Base-by-base conservation (phyloP, 2,329 filamentous ascomycete genomes). In the Scolecobasidium constrictum region DNA sequence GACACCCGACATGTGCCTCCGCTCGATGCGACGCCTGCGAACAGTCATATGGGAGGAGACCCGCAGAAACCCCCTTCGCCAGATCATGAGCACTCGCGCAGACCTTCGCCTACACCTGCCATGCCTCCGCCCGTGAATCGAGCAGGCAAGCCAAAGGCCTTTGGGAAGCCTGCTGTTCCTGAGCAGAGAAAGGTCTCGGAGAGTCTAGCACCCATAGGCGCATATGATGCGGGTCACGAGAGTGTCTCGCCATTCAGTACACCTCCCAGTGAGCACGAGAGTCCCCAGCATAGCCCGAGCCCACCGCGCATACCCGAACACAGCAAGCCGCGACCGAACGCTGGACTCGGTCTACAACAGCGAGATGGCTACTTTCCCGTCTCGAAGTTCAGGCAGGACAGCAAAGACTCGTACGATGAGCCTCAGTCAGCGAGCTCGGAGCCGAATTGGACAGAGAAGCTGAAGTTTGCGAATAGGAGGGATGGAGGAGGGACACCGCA, bases 231-330 rank as follows among this genome's bases (percentile, higher is more conserved):
- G 4, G 54, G 58, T 3, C 68, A 72, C 34, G 66, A 67, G 22
- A 63, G 65, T 40, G 55, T 78, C 0, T 94, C 90, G 1, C 88
- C 90, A 0, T 94, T 95, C 56, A 87, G 72, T 54, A 94, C 86
- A 26, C 87, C 87, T 15, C 86, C 88, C 0, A 80, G 78, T 51
- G 90, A 82, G 55, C 74, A 76, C 4, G 78, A 75, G 44, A 37
- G 34, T 31, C 15, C 5, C n/a, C 22, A 37, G 12, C 17, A 18
- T 4, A 45, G 43, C 26, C 43, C 43, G 5, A 39, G 26, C 2
- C 43, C 43, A 3, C 43, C 43, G 11, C 43, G 35, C 17, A 42
- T 45, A 7, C 43, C 43, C 12, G 20, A 20, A 13, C 12, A n/a
- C 13, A 42, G 35, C 12, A 45, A 45, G 17, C 43, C 43, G 11